phyloP scores from a whole-genome alignment of 371 early-diverging fungal genomes.

The Mucor piriformis region DNA sequence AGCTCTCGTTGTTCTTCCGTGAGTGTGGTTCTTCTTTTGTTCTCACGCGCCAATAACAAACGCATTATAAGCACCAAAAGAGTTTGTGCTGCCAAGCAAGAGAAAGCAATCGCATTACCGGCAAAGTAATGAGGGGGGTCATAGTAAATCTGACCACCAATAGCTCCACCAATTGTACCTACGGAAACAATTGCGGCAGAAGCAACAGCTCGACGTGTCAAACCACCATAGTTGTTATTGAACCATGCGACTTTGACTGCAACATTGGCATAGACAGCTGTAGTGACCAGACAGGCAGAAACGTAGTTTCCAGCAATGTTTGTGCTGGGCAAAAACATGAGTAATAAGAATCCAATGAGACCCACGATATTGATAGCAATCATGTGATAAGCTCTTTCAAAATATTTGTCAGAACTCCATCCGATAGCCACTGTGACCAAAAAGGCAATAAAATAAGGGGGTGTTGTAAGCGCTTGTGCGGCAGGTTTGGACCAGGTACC shows the following conservation, averaged over 20 bases:
- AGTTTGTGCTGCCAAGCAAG: slow-evolving; percentile 34
- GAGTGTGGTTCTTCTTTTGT: slow-evolving; percentile 31
- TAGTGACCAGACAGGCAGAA: slow-evolving; percentile 35
- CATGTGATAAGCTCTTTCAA: slow-evolving; percentile 38
- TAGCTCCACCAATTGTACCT: slow-evolving; percentile 42
- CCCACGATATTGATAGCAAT: slow-evolving; percentile 25
- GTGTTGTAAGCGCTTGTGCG: slow-evolving; percentile 40
- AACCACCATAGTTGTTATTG: slow-evolving; percentile 41
- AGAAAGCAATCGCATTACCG: slow-evolving; percentile 35
- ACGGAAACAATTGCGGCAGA: slow-evolving; percentile 41
- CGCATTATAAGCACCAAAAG: slow-evolving; percentile 19
- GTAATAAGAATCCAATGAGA: slow-evolving; percentile 31
- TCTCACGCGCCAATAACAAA: slow-evolving; percentile 31
- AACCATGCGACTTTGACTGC: slow-evolving; percentile 45
- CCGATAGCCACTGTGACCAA: slow-evolving; percentile 26
- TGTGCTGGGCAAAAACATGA: slow-evolving; percentile 28
- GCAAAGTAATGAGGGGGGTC: slow-evolving; percentile 33
- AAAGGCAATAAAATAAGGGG: slow-evolving; percentile 41
- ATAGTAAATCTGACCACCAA: slow-evolving; percentile 45
- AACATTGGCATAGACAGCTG: slow-evolving; percentile 39
- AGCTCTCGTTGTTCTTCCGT: slow-evolving; percentile 29
- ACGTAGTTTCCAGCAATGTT: slow-evolving; percentile 27
- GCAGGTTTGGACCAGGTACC: slow-evolving; percentile 42
- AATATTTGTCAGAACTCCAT: slow-evolving; percentile 37
- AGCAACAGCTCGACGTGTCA: slow-evolving; percentile 43